Evolutionary conservation across 306 rosid species (phyloP).

Genomic region (Trifolium fragiferum): DNA sequence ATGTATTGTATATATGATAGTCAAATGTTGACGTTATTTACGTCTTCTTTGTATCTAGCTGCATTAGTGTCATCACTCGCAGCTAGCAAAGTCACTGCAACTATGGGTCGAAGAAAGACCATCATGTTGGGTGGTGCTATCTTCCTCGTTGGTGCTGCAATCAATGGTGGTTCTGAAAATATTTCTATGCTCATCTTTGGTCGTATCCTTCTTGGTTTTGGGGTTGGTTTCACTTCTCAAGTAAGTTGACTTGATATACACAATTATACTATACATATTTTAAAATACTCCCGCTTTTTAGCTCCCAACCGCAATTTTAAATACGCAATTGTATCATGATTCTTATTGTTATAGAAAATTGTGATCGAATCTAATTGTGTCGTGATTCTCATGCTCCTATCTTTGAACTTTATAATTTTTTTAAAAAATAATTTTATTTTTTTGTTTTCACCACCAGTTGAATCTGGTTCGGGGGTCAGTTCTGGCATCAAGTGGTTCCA

Average conservation of each 20-base stretch:
- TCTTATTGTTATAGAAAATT: too few relatives aligned
- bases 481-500: too few relatives aligned
- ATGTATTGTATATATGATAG: slow-evolving; percentile 69
- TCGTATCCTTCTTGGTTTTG: slow-evolving; percentile 71
- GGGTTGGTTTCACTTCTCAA: slow-evolving; percentile 72
- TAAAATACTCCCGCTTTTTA: neutral
- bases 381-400: neutral
- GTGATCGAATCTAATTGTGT: neutral
- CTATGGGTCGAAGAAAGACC: slow-evolving; percentile 53
- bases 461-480: too few relatives aligned
- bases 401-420: neutral
- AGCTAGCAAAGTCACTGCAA: slow-evolving; percentile 58
- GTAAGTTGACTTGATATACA: slow-evolving; percentile 36
- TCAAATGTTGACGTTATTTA: slow-evolving; percentile 63
- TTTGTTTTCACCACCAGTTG: too few relatives aligned
- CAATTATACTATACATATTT: neutral
- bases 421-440: neutral
- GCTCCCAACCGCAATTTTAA: too few relatives aligned
- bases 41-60: slow-evolving; percentile 68
- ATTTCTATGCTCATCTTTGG: slow-evolving; percentile 66
- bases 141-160: slow-evolving; percentile 59
- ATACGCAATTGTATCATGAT: too few relatives aligned
- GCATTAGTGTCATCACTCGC: slow-evolving; percentile 52
- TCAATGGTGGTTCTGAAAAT: slow-evolving; percentile 70
- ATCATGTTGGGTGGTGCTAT: slow-evolving; percentile 67